A percentile compares a stretch with the other conserved stretches of the same genome.
phyloP scores from a whole-genome alignment of 1,284 basidiomycete genomes.

The Sanghuangporus sanghuang region DNA sequence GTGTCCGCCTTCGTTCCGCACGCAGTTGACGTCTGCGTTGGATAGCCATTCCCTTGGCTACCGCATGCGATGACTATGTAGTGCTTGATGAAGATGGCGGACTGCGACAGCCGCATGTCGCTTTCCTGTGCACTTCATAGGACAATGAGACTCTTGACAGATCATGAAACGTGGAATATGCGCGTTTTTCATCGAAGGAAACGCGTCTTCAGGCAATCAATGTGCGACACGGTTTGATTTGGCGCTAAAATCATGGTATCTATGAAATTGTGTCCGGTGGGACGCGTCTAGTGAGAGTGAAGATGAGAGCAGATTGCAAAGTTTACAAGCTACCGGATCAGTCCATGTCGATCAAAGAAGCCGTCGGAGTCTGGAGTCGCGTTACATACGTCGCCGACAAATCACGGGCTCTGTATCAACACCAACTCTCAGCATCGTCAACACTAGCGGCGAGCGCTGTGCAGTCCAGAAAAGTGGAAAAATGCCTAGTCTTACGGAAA shows the following conservation, averaged over 20 bases:
- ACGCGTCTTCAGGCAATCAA: neutral
- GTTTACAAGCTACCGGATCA: neutral
- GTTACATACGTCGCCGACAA: neutral
- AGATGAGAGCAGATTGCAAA: neutral
- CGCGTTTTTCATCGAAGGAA: neutral
- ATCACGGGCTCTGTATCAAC: neutral
- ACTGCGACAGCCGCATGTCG: neutral
- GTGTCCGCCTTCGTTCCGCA: conserved; percentile 1
- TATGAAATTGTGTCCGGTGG: neutral
- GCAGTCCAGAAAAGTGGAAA: neutral
- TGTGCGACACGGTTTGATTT: neutral
- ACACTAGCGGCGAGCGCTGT: neutral
- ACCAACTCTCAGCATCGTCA: neutral
- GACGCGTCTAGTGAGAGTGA: neutral
- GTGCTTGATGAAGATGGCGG: neutral
- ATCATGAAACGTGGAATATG: neutral
- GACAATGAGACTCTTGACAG: neutral
- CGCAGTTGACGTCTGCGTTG: neutral
- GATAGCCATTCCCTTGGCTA: neutral
- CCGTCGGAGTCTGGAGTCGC: neutral
- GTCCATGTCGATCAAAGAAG: neutral
- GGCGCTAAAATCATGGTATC: neutral
- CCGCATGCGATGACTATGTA: neutral
- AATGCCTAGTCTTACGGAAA: conserved; percentile 50
- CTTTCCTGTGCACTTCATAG: neutral